Percentiles rank a stretch among this genome's conserved stretches.
Evolutionary conservation across 2,329 filamentous ascomycete species (phyloP).

Genomic region (Stromatinia cepivora): DNA sequence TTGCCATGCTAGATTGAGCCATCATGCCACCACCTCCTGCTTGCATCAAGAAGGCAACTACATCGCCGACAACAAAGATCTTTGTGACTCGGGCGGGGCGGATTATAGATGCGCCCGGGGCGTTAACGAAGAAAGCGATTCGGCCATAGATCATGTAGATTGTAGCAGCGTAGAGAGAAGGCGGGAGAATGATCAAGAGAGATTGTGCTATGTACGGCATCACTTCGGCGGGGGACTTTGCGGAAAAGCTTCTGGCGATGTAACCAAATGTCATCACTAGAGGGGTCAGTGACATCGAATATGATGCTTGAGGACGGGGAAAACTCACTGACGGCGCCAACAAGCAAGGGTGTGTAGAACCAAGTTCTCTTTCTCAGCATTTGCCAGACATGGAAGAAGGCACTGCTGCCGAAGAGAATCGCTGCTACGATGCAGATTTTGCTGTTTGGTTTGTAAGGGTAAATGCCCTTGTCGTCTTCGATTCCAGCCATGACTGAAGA

Average conservation of each 20-base stretch:
- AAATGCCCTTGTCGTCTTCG: no score
- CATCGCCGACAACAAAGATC: conserved; percentile 56
- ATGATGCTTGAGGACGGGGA: no score
- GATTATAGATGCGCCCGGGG: conserved; percentile 42
- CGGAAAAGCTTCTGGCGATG: conserved; percentile 27
- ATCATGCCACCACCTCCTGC: conserved; percentile 37
- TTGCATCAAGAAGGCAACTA: conserved; percentile 55
- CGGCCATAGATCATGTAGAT: conserved; percentile 41
- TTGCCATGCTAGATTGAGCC: conserved; percentile 8
- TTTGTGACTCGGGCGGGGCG: conserved; percentile 50
- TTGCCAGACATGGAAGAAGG: no score
- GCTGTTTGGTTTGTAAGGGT: no score
- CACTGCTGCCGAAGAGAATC: no score
- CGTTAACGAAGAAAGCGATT: conserved; percentile 33
- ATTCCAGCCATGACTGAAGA: no score
- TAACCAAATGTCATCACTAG: conserved; percentile 36
- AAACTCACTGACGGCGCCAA: conserved; percentile 3
- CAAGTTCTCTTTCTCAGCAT: conserved; percentile 2
- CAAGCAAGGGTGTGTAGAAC: conserved; percentile 5
- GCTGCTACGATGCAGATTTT: no score
- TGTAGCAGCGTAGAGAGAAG: conserved; percentile 39
- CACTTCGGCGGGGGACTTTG: conserved; percentile 38
- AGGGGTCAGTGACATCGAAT: not conserved
- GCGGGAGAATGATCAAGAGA: conserved; percentile 38
- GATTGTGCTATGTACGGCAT: conserved; percentile 38